Percentiles rank a stretch among this genome's conserved stretches.
phyloP scores from a whole-genome alignment of 2,329 filamentous ascomycete genomes.

The Penicillium olsonii region DNA sequence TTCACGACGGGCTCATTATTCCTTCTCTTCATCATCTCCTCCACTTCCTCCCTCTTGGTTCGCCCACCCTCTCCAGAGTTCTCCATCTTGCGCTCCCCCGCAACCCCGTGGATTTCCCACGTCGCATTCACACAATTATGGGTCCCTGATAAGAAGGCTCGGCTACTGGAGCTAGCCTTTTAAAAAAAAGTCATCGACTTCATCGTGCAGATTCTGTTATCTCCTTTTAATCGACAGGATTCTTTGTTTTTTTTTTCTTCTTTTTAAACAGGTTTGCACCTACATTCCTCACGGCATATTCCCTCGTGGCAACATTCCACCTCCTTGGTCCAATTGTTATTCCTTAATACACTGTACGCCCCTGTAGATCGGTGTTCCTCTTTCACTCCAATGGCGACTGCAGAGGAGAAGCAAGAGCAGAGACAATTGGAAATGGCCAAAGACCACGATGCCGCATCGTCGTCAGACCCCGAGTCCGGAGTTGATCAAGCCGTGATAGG shows the following conservation, averaged over 20 bases:
- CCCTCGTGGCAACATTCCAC: slow-evolving; percentile 8
- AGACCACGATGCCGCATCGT: slow-evolving; percentile 34
- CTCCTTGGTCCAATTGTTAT: slow-evolving; percentile 9
- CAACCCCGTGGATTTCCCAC: neutral
- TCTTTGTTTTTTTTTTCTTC: too few species aligned
- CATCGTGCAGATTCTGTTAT: too few species aligned
- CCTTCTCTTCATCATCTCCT: neutral
- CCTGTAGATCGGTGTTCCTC: neutral
- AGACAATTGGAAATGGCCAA: slow-evolving; percentile 13
- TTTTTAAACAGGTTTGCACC: too few species aligned
- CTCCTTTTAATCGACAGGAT: too few species aligned
- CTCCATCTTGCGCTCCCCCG: slow-evolving; percentile 9
- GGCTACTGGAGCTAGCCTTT: slow-evolving; percentile 6
- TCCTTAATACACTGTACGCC: neutral
- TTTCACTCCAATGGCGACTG: slow-evolving; percentile 11
- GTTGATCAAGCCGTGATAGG: slow-evolving; percentile 29
- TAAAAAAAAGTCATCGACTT: neutral
- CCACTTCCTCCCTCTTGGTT: neutral
- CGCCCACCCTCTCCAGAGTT: neutral
- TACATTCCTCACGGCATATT: slow-evolving; percentile 4
- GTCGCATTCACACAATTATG: slow-evolving; percentile 6
- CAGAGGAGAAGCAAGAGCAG: slow-evolving; percentile 16
- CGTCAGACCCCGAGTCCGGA: slow-evolving; percentile 27
- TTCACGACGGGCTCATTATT: too few species aligned
- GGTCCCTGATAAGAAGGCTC: slow-evolving; percentile 11